A percentile compares a stretch with the other conserved stretches of the same genome.
phyloP scores from a whole-genome alignment of 202 grass and related monocot species.

The Saccharum hybrid region DNA sequence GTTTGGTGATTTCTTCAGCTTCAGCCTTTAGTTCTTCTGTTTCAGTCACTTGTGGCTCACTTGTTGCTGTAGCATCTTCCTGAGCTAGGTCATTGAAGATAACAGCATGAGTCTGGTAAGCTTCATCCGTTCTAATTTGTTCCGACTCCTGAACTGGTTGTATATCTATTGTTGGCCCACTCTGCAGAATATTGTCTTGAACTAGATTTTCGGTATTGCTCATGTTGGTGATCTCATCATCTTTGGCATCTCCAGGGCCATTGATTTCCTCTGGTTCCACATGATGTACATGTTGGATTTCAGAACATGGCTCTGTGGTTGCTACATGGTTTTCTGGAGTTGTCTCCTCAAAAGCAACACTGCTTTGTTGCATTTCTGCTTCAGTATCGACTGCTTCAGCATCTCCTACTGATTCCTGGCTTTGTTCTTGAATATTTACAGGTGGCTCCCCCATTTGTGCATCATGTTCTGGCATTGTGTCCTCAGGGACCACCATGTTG shows the following conservation, averaged over 20 bases:
- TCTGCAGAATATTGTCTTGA: slow-evolving; percentile 21
- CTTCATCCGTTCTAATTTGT: slow-evolving; percentile 32
- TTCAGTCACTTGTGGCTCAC: slow-evolving; percentile 22
- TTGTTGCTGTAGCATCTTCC: slow-evolving; percentile 19
- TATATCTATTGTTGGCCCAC: slow-evolving; percentile 18
- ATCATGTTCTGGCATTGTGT: slow-evolving; percentile 40
- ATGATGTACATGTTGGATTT: slow-evolving; percentile 28
- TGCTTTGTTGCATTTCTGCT: slow-evolving; percentile 35
- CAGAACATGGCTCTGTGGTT: slow-evolving; percentile 16
- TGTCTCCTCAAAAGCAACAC: slow-evolving; percentile 45
- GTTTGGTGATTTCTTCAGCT: slow-evolving; percentile 35
- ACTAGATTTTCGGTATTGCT: slow-evolving; percentile 40
- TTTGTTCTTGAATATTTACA: not conserved
- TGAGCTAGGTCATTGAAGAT: slow-evolving; percentile 13
- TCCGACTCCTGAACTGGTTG: slow-evolving; percentile 27
- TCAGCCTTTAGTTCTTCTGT: slow-evolving; percentile 31
- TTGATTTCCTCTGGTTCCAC: slow-evolving; percentile 31
- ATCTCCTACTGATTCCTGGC: not conserved
- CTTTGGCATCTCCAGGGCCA: slow-evolving; percentile 29
- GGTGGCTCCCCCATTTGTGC: not conserved
- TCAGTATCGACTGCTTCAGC: slow-evolving; percentile 25
- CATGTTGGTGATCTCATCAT: slow-evolving; percentile 18
- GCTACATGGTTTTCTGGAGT: slow-evolving; percentile 27
- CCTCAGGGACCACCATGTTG: slow-evolving; percentile 18
- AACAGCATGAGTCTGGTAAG: slow-evolving; percentile 6